Percentiles rank a stretch among this genome's conserved stretches.
phyloP scores from a whole-genome alignment of 2,329 filamentous ascomycete species.

The Penicillium vulpinum region DNA sequence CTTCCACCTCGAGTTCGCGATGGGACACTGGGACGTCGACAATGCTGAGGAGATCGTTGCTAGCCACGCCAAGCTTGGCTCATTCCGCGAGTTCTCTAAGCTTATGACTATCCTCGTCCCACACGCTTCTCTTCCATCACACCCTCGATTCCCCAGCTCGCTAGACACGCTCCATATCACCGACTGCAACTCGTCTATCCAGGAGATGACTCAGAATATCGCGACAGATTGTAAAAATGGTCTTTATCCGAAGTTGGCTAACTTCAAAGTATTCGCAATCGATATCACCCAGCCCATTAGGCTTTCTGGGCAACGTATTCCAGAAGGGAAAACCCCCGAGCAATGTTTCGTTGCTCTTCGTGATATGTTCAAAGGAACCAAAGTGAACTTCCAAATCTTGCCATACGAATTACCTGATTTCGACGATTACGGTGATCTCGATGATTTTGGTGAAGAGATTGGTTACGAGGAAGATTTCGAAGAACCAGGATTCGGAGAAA shows the following conservation, averaged over 20 bases:
- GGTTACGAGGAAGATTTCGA: conserved; percentile 2
- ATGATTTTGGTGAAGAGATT: not conserved
- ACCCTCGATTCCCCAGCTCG: conserved; percentile 21
- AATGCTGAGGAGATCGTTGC: conserved; percentile 6
- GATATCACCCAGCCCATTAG: conserved; percentile 20
- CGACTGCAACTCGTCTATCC: conserved; percentile 26
- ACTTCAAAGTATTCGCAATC: conserved; percentile 15
- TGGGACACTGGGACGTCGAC: not conserved
- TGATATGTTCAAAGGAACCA: conserved; percentile 20
- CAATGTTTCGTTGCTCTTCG: conserved; percentile 16
- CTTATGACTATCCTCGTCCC: conserved; percentile 17
- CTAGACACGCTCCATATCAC: conserved; percentile 18
- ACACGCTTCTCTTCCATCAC: conserved; percentile 22
- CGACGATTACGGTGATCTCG: not conserved
- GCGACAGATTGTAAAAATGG: conserved; percentile 21
- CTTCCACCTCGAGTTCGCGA: conserved; percentile 15
- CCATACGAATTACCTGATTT: conserved; percentile 6
- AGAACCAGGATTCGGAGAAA: not conserved
- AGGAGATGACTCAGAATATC: conserved; percentile 18
- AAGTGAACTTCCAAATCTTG: conserved; percentile 18
- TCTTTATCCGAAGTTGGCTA: conserved; percentile 18
- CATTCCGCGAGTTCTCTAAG: conserved; percentile 23
- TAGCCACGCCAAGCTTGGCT: conserved; percentile 14
- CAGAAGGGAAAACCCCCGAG: conserved; percentile 15
- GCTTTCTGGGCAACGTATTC: conserved; percentile 17